These are phyloP conservation scores for Penicillium paradoxum DNA, from an alignment of 495 filamentous ascomycete species.

Conservation along the genomic window DNA sequence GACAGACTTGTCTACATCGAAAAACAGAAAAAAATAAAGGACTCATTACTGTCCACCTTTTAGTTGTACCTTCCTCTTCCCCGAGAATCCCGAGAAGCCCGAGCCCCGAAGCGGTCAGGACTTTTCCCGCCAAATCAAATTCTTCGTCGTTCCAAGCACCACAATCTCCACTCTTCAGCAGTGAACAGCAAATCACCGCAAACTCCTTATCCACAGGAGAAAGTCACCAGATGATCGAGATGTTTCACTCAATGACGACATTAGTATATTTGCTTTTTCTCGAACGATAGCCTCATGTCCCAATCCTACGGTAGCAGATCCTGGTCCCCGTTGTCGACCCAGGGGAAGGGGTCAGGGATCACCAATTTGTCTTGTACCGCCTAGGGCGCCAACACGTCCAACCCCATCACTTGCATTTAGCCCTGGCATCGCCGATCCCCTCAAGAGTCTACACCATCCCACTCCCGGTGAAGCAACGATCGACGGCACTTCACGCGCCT, in stretches of 20 bases:
- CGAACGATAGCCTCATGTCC: slow-evolving; percentile 1
- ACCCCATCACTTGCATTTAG: background rate
- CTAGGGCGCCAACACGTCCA: background rate
- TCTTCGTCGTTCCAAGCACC: background rate
- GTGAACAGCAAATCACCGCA: background rate
- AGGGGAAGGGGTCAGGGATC: background rate
- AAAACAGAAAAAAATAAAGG: background rate
- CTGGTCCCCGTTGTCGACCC: background rate
- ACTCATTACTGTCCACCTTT: background rate
- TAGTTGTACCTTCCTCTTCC: background rate
- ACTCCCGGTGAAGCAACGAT: background rate
- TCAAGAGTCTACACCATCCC: too few species aligned
- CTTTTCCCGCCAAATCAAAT: background rate
- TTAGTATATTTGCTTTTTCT: background rate
- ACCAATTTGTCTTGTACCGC: too few species aligned
- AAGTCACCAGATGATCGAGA: background rate
- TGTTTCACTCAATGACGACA: background rate
- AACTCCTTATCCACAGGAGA: background rate
- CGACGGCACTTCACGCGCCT: background rate
- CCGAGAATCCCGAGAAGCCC: background rate
- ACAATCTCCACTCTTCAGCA: background rate
- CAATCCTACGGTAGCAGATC: slow-evolving; percentile 1
- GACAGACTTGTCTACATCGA: background rate
- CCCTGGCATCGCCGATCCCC: too few species aligned
- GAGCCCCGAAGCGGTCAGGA: background rate